A percentile compares a stretch with the other conserved stretches of the same genome.
phyloP scores from a whole-genome alignment of 129 eudicot species.

The Lactuca saligna region DNA sequence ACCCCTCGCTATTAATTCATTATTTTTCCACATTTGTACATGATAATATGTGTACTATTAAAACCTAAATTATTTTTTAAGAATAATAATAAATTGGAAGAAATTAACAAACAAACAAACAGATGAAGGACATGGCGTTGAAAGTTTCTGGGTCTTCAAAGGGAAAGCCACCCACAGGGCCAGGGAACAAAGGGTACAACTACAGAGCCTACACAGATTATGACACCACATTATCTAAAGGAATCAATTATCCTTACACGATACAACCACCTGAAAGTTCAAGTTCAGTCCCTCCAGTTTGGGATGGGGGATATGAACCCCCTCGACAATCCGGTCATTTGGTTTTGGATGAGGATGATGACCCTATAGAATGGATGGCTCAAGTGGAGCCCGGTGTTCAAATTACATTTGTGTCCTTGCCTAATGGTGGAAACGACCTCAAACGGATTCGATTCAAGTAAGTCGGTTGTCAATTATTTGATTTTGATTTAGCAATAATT shows the following conservation, averaged over 20 bases:
- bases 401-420: slow-evolving; percentile 86
- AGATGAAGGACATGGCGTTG: slow-evolving; percentile 92
- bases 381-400: slow-evolving; percentile 98
- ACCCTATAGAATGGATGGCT: slow-evolving; percentile 91
- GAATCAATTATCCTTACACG: slow-evolving; percentile 48
- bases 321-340: slow-evolving; percentile 63
- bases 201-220: slow-evolving; percentile 53
- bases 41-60: no score
- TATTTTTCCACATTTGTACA: background rate
- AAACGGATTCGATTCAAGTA: slow-evolving; percentile 95
- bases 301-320: slow-evolving; percentile 60
- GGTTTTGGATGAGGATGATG: slow-evolving; percentile 73
- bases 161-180: slow-evolving; percentile 53
- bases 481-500: background rate
- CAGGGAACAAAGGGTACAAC: slow-evolving; percentile 47
- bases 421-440: slow-evolving; percentile 87
- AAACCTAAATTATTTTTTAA: no score
- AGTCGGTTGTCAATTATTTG: background rate
- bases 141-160: slow-evolving; percentile 61
- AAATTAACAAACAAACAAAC: background rate
- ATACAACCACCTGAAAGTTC: slow-evolving; percentile 61
- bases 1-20: background rate
- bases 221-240: slow-evolving; percentile 58
- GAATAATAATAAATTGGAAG: background rate
- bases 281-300: slow-evolving; percentile 64